Conservation (phyloP, 768 basidiomycete genomes). For the Termitomyces sp. region DNA sequence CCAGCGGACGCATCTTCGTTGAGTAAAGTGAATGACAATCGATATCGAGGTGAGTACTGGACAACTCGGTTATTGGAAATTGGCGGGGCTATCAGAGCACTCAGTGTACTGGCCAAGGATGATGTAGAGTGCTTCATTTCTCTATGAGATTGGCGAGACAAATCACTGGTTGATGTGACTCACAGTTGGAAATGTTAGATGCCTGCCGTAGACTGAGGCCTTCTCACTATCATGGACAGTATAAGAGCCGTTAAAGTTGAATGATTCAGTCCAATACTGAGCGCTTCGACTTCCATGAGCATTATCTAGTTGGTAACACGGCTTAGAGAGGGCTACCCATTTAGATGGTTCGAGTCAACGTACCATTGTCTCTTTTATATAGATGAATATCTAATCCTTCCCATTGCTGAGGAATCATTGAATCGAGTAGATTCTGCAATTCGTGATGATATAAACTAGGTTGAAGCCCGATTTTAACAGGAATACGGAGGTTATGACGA, state of each 20-base stretch:
- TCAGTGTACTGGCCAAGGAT: constrained; percentile 22
- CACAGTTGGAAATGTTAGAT: constrained; percentile 22
- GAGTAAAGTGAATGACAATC: constrained; percentile 86
- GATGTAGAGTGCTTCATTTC: constrained; percentile 11
- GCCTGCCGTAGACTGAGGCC: constrained; percentile 19
- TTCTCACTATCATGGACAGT: constrained; percentile 15
- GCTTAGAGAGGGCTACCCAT: background rate
- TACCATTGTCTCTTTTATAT: constrained; percentile 11
- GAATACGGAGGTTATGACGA: constrained; percentile 36
- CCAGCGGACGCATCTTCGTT: constrained; percentile 84
- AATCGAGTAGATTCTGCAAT: constrained; percentile 18
- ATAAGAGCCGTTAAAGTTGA: constrained; percentile 14
- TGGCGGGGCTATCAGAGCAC: constrained; percentile 35
- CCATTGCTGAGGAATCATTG: constrained; percentile 30
- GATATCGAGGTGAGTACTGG: constrained; percentile 78
- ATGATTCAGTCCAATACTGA: background rate
- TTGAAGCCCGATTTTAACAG: constrained; percentile 38
- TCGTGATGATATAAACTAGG: constrained; percentile 8
- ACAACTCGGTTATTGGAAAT: constrained; percentile 44
- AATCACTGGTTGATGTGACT: constrained; percentile 3
- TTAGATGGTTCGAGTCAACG: background rate
- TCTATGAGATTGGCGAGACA: constrained; percentile 11
- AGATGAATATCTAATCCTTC: constrained; percentile 36
- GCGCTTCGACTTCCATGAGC: background rate
- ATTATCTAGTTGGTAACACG: background rate